Evolutionary conservation across 805 yeast genomes (phyloP), one percentile per base, ranked within the genome.

Genomic region (Yarrowia alimentaria): DNA sequence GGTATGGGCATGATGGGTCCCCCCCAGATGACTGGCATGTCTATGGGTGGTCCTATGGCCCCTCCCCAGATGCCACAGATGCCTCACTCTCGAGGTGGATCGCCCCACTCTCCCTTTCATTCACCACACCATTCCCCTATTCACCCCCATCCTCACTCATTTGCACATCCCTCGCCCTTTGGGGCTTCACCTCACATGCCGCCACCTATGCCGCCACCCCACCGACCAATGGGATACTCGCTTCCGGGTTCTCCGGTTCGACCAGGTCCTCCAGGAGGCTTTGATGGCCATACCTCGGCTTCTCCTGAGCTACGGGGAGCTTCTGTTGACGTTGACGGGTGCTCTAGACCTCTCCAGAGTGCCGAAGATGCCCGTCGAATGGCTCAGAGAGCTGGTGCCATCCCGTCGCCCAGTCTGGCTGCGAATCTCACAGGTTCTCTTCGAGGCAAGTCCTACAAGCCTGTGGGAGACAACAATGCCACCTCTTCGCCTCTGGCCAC

Each of bases 371-470:
- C n/a, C n/a, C n/a, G 47, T 13, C 17, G 28, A 14, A 13, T 8
- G 4, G 24, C 30, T n/a, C 6, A 11, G 22, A n/a, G 47, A 19
- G 28, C n/a, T n/a, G n/a, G n/a, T n/a, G n/a, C 14, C 25, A 19
- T 40, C 3, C 47, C 47, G 4, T 40, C 47, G 7, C 47, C 47
- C 6, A 18, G 32, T n/a, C 13, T 40, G 25, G 47, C 33, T 6
- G 33, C 25, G 1, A 38, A 38, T 12, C 12, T 26, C 10, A 19
- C 30, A 7, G 31, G 8, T 3, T n/a, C 13, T 11, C 19, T 40
- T 3, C 24, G 47, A 5, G 47, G 47, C 5, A 40, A 28, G 33
- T 19, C 30, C 33, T 40, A 40, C 47, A 40, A 40, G 19, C 47
- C 47, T 8, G 28, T 40, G 16, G 47, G 47, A 9, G 47, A 40